Evolutionary conservation across 2,329 filamentous ascomycete species (phyloP).

Genomic region (Aspergillus sclerotialis): DNA sequence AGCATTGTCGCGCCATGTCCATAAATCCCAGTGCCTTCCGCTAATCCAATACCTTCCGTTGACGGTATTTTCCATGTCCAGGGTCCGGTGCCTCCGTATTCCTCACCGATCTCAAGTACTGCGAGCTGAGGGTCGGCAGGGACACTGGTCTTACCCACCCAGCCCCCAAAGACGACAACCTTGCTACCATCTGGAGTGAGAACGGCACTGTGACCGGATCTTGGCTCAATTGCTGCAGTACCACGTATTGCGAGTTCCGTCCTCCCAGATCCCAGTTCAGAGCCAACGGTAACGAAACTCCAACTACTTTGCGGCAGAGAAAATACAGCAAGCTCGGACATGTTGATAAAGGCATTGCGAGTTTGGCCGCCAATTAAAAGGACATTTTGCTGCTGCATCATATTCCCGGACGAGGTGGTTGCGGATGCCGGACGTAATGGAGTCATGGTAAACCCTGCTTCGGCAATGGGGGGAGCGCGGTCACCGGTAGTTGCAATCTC

Average conservation of each 20-base stretch:
- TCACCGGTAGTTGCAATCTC: constrained; percentile 42
- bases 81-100: constrained; percentile 52
- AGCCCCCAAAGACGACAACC: constrained; percentile 80
- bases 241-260: constrained; percentile 52
- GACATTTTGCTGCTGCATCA: constrained; percentile 69
- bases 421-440: constrained; percentile 63
- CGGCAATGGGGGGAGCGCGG: constrained; percentile 63
- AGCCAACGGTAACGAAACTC: constrained; percentile 67
- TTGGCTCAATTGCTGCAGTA: constrained; percentile 58
- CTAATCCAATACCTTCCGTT: constrained; percentile 32
- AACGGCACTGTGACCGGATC: constrained; percentile 83
- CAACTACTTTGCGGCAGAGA: constrained; percentile 79
- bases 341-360: constrained; percentile 77
- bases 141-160: constrained; percentile 74
- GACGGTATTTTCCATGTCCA: constrained; percentile 41
- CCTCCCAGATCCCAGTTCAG: constrained; percentile 32
- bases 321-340: constrained; percentile 84
- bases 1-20: constrained; percentile 58
- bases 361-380: constrained; percentile 84
- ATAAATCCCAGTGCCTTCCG: constrained; percentile 46
- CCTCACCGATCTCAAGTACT: constrained; percentile 66
- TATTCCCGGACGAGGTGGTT: constrained; percentile 54
- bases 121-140: constrained; percentile 77
- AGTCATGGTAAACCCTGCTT: constrained; percentile 83
- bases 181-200: constrained; percentile 69